Evolutionary conservation across 1,139 yeast genomes (phyloP).

Genomic region (Blastobotrys arbuscula): DNA sequence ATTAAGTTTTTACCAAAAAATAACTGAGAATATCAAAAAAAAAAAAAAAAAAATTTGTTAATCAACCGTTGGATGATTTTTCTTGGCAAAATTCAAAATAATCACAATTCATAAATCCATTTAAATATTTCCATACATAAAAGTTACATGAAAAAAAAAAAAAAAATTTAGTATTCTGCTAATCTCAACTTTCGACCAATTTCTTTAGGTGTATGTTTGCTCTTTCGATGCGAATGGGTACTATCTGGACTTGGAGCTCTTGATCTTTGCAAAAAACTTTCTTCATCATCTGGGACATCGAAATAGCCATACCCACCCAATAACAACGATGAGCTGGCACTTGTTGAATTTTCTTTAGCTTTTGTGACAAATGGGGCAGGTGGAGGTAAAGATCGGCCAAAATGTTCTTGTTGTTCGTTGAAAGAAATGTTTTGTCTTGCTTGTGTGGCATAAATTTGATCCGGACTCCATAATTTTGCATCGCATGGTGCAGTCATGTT

Average conservation of each 20-base stretch:
- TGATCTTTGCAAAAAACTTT: slow-evolving; percentile 44
- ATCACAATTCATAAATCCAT: too few species aligned
- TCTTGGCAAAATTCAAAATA: too few species aligned
- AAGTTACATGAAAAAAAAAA: too few species aligned
- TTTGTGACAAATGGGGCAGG: slow-evolving; percentile 9
- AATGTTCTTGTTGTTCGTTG: slow-evolving; percentile 13
- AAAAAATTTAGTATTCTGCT: slow-evolving; percentile 51
- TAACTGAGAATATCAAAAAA: too few species aligned
- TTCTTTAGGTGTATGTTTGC: slow-evolving; percentile 34
- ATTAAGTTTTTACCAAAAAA: too few species aligned
- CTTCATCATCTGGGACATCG: slow-evolving; percentile 59
- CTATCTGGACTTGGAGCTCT: slow-evolving; percentile 62
- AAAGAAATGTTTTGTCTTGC: not conserved
- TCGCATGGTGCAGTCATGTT: slow-evolving; percentile 7
- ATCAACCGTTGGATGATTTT: not conserved
- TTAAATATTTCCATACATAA: too few species aligned
- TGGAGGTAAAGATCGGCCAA: slow-evolving; percentile 22
- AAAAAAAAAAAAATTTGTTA: not conserved
- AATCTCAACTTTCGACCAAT: slow-evolving; percentile 69
- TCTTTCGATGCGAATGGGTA: slow-evolving; percentile 40
- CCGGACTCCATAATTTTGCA: slow-evolving; percentile 13
- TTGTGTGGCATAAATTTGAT: slow-evolving; percentile 1
- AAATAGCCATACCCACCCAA: slow-evolving; percentile 79
- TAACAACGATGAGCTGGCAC: slow-evolving; percentile 47
- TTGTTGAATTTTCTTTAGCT: slow-evolving; percentile 25